These are phyloP conservation scores for Solanum virginianum DNA, from an alignment of 257 asterid genomes.

Conservation along the genomic window DNA sequence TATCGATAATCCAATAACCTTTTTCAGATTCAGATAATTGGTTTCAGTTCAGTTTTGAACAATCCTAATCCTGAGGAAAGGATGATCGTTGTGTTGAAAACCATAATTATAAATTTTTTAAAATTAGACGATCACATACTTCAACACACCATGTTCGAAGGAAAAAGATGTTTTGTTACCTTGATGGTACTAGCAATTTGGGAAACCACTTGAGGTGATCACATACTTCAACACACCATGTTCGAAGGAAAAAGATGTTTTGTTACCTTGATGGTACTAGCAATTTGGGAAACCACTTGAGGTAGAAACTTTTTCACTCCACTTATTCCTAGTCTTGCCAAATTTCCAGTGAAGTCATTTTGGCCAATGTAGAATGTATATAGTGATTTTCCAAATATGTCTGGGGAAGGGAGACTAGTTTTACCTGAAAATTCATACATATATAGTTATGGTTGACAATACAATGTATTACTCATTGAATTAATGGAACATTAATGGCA, in stretches of 20 bases:
- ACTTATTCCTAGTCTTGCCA: slow-evolving; percentile 23
- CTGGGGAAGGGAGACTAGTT: slow-evolving; percentile 37
- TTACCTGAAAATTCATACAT: slow-evolving; percentile 8
- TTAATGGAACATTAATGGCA: neutral
- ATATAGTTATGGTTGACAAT: neutral
- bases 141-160: neutral
- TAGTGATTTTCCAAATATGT: slow-evolving; percentile 47
- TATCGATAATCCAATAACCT: no score
- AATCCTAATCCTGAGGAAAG: neutral
- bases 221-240: neutral
- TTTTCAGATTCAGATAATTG: no score
- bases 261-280: slow-evolving; percentile 39
- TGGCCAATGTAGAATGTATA: slow-evolving; percentile 64
- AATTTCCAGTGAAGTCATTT: slow-evolving; percentile 41
- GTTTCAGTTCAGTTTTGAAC: no score
- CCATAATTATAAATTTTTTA: no score
- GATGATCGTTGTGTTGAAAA: neutral
- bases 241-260: neutral
- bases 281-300: slow-evolving; percentile 29
- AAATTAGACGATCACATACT: neutral
- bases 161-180: slow-evolving; percentile 16
- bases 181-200: slow-evolving; percentile 36
- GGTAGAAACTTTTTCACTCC: slow-evolving; percentile 34
- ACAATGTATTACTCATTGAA: neutral
- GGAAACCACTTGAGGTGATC: slow-evolving; percentile 25